phyloP scores from a whole-genome alignment of 2,329 filamentous ascomycete genomes.

The Emmonsiellopsis sp. region DNA sequence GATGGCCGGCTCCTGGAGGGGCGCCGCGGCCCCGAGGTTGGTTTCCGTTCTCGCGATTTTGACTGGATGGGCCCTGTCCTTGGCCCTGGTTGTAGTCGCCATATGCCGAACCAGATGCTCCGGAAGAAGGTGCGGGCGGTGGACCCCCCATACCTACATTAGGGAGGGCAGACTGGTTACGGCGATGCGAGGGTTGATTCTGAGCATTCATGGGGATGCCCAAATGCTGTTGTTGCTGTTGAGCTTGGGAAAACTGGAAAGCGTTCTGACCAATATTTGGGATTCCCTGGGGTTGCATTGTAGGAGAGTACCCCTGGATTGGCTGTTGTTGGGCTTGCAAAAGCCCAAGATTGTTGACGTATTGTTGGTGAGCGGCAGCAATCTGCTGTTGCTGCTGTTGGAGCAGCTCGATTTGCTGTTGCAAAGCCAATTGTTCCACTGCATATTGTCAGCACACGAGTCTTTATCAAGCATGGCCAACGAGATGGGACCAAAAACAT shows the following conservation, averaged over 20 bases:
- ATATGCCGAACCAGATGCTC: conserved; percentile 68
- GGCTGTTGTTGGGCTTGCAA: conserved; percentile 77
- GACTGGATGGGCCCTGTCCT: conserved; percentile 43
- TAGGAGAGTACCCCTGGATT: conserved; percentile 63
- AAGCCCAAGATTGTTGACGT: conserved; percentile 83
- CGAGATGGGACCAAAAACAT: conserved; percentile 42
- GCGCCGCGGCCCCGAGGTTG: conserved; percentile 67
- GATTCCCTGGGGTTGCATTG: conserved; percentile 63
- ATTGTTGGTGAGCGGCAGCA: conserved; percentile 91
- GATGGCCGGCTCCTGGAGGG: conserved; percentile 65
- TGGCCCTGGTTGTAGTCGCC: conserved; percentile 59
- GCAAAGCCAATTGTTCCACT: conserved; percentile 93
- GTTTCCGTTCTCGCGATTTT: conserved; percentile 63
- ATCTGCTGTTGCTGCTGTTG: conserved; percentile 98
- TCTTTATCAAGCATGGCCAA: neutral
- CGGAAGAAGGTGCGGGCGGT: conserved; percentile 84
- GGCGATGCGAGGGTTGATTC: conserved; percentile 80
- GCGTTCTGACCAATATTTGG: conserved; percentile 60
- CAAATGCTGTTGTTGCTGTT: conserved; percentile 42
- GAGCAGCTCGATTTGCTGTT: conserved; percentile 88
- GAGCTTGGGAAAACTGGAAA: conserved; percentile 82
- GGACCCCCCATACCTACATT: conserved; percentile 77
- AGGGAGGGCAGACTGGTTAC: conserved; percentile 94
- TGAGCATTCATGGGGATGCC: conserved; percentile 61
- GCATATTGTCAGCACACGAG: conserved; percentile 7